Evolutionary conservation across 2,329 filamentous ascomycete genomes (phyloP).

Genomic region (Tolypocladium guangdongense): DNA sequence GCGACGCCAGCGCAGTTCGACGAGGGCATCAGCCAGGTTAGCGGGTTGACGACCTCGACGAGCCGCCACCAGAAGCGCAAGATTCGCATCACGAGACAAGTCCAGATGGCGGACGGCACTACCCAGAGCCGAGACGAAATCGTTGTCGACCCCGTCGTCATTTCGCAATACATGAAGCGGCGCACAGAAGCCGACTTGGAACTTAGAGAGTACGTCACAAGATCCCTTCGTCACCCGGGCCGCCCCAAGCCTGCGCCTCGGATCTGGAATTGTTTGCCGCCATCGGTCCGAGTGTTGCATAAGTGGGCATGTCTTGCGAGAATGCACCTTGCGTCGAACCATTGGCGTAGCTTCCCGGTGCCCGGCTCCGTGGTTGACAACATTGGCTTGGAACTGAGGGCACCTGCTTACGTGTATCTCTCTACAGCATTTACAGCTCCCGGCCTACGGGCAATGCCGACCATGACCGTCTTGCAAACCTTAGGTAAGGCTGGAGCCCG

Average conservation of each 20-base stretch:
- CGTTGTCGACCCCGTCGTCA: conserved; percentile 74
- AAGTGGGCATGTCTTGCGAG: conserved; percentile 9
- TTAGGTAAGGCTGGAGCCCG: conserved; percentile 20
- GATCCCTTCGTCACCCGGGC: conserved; percentile 3
- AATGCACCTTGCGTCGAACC: conserved; percentile 1
- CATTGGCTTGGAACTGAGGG: conserved; percentile 22
- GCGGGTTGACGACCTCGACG: conserved; percentile 52
- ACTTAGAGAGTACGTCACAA: conserved; percentile 54
- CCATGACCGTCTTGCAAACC: conserved; percentile 35
- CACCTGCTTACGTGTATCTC: conserved; percentile 27
- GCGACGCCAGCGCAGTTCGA: conserved; percentile 58
- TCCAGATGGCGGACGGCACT: conserved; percentile 32
- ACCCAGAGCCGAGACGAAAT: conserved; percentile 54
- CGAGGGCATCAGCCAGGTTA: conserved; percentile 72
- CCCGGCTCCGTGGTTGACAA: conserved; percentile 18
- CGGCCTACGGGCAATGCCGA: conserved; percentile 39
- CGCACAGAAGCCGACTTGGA: conserved; percentile 61
- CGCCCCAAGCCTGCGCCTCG: conserved; percentile 4
- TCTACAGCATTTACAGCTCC: conserved; percentile 37
- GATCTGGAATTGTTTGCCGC: conserved; percentile 8
- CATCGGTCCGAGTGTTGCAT: conserved; percentile 8
- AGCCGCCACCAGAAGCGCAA: conserved; percentile 59
- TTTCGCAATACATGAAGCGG: conserved; percentile 76
- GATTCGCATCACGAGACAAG: conserved; percentile 60
- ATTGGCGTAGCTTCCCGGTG: conserved; percentile 13